A percentile compares a stretch with the other conserved stretches of the same genome.
Evolutionary conservation across 331 rosid genomes (phyloP).

Genomic region (Arachis monticola): DNA sequence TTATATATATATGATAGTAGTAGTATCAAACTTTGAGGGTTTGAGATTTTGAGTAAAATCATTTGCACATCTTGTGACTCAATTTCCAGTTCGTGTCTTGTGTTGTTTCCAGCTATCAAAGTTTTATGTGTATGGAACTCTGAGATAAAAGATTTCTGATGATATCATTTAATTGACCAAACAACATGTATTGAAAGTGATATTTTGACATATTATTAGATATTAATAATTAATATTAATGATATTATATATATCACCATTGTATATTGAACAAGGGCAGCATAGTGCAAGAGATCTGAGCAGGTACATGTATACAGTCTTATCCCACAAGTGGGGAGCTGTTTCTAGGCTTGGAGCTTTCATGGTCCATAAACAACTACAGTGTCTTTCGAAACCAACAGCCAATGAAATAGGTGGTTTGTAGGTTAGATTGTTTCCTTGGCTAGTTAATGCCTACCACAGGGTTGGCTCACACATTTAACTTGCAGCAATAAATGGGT

Average conservation of each 20-base stretch:
- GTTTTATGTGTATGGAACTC: constrained; percentile 6
- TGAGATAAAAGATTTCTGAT: not conserved
- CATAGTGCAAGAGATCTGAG: too few relatives aligned
- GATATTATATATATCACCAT: not conserved
- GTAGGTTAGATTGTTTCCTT: too few relatives aligned
- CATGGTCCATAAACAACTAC: too few relatives aligned
- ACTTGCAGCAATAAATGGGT: too few relatives aligned
- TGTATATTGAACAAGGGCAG: not conserved
- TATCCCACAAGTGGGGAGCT: not conserved
- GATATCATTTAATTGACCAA: not conserved
- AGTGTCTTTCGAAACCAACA: too few relatives aligned
- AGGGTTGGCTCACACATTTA: too few relatives aligned
- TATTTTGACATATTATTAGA: not conserved
- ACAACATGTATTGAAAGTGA: not conserved
- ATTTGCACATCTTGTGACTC: not conserved
- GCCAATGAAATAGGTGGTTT: too few relatives aligned
- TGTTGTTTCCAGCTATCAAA: constrained; percentile 29
- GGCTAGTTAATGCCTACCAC: too few relatives aligned
- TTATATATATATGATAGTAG: not conserved
- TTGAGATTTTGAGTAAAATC: not conserved
- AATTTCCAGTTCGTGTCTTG: not conserved
- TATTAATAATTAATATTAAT: not conserved
- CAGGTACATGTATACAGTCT: too few relatives aligned
- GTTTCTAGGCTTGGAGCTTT: constrained; percentile 46
- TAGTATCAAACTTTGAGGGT: not conserved